Base-by-base conservation (phyloP, 2,329 filamentous ascomycete genomes). In the Monosporascus ibericus region DNA sequence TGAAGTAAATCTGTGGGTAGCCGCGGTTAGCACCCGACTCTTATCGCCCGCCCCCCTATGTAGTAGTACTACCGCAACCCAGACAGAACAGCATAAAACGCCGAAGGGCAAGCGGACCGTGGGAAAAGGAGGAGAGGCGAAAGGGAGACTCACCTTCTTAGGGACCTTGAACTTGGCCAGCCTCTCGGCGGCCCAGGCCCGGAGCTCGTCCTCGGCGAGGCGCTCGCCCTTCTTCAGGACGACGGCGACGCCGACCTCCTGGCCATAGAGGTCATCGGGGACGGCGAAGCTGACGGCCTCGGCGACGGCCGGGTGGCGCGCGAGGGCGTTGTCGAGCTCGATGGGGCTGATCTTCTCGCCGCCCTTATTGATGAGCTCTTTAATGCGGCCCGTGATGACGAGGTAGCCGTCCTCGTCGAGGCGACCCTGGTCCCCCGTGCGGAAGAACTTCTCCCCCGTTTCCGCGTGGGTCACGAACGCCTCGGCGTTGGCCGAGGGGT, bases 261-360 rank as follows among this genome's bases (percentile, higher is more conserved):
- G 88, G 2, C 89, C 89, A 64, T 90, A 92, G 68, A 92, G 78
- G 57, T 92, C 87, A 60, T 92, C 89, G 1, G 87, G 85, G 11
- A 94, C 82, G 5, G 88, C 88, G 65, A 95, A 95, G 70, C 86
- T 88, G 39, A 94, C 90, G 4, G 87, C 90, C 70, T 95, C 90
- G 2, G 80, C 78, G 2, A 94, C 80, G 37, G 83, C 80, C 9
- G 86, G 82, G 65, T 92, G 82, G 52, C 86, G 79, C n/a, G 86
- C 78, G 27, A 95, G 75, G 14, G 88, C 82, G 60, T 95, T 95
- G 75, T 95, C 90, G 36, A 95, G 77, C 72, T 95, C 90, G 51
- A 94, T 92, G 1, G 90, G 90, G 59, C 84, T 88, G 66, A 95
- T 94, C 75, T 94, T 94, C 74, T 95, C 90, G 54, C 90, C 90